Conservation (phyloP, 495 filamentous ascomycete genomes). For the Xylaria flabelliformis region DNA sequence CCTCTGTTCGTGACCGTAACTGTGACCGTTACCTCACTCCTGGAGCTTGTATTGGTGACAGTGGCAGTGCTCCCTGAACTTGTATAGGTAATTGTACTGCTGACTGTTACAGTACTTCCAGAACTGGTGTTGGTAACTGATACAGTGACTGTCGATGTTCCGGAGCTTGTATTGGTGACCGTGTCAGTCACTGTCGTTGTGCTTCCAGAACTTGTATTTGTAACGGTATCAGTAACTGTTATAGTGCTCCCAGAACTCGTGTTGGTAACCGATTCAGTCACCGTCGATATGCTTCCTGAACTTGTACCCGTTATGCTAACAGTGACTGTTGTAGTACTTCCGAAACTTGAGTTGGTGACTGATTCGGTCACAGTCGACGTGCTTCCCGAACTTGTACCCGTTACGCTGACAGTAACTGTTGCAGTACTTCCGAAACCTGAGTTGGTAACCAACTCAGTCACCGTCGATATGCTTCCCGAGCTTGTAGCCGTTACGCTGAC, state of each 20-base stretch:
- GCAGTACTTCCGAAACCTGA: slow-evolving; percentile 10
- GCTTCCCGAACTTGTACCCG: slow-evolving; percentile 18
- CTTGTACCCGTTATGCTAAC: background rate
- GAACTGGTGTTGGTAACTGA: too few species aligned
- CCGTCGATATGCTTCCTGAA: background rate
- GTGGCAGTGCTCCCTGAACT: too few species aligned
- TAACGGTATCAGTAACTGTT: too few species aligned
- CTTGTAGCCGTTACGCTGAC: background rate
- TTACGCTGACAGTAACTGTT: background rate
- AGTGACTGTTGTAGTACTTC: slow-evolving; percentile 22
- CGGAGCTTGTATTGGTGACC: too few species aligned
- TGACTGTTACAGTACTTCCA: too few species aligned
- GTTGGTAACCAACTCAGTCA: slow-evolving; percentile 22
- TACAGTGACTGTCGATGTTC: too few species aligned
- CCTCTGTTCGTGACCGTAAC: background rate
- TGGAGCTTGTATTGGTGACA: background rate
- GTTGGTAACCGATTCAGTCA: background rate
- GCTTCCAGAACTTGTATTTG: too few species aligned
- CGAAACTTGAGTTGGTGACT: slow-evolving; percentile 21
- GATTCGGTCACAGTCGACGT: slow-evolving; percentile 20
- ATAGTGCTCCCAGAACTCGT: too few species aligned
- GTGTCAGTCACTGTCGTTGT: too few species aligned
- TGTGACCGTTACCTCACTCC: slow-evolving; percentile 14
- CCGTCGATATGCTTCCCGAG: slow-evolving; percentile 9
- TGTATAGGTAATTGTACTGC: too few species aligned